Percentiles rank a stretch among this genome's conserved stretches.
Conservation (phyloP, 306 rosid genomes). For the Ziziphus jujuba region DNA sequence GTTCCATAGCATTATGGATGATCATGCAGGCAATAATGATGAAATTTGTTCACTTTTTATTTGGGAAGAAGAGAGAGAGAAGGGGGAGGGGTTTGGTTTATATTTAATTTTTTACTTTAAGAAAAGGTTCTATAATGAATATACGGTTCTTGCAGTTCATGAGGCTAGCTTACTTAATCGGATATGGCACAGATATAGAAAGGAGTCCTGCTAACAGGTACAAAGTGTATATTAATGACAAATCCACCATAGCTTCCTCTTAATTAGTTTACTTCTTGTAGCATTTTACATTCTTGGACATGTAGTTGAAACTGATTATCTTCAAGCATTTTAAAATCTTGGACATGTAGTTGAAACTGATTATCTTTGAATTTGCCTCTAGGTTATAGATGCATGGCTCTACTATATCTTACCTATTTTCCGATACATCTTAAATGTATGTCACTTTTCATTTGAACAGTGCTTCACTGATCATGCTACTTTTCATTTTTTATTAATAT, state of each 20-base stretch:
- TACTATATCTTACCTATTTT: neutral
- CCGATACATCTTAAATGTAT: slow-evolving; percentile 11
- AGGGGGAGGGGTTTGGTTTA: neutral
- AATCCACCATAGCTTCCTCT: neutral
- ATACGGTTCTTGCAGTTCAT: slow-evolving; percentile 76
- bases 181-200: slow-evolving; percentile 83
- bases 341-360: slow-evolving; percentile 1
- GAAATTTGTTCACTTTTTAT: neutral
- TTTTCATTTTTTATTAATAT: no score
- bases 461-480: slow-evolving; percentile 92
- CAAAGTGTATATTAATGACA: slow-evolving; percentile 16
- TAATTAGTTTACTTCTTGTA: slow-evolving; percentile 15
- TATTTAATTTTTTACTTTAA: neutral
- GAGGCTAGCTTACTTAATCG: slow-evolving; percentile 98
- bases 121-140: slow-evolving; percentile 25
- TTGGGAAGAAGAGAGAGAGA: no score
- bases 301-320: no score
- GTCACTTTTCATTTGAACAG: slow-evolving; percentile 46
- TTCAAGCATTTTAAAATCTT: slow-evolving; percentile 13
- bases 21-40: slow-evolving; percentile 4
- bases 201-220: slow-evolving; percentile 98
- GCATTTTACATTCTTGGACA: no score
- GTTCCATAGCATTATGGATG: slow-evolving; percentile 7
- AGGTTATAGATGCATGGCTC: neutral
- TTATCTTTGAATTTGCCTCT: slow-evolving; percentile 2